Evolutionary conservation across 2,329 filamentous ascomycete species (phyloP).

Genomic region (Phaeophleospora eucalypticola): DNA sequence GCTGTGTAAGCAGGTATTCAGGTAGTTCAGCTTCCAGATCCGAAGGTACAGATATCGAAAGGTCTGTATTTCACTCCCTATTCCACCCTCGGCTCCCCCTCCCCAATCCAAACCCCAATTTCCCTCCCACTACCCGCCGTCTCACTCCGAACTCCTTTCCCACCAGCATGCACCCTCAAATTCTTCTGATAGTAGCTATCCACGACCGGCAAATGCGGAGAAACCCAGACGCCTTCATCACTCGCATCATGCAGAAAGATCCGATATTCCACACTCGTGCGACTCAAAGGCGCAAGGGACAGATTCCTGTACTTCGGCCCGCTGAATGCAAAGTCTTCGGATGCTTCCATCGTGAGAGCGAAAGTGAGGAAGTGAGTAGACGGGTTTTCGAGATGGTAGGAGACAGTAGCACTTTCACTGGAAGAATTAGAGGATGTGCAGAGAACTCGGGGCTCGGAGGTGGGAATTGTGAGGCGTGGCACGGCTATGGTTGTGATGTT

Average conservation of each 20-base stretch:
- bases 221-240: conserved; percentile 59
- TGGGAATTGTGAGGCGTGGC: conserved; percentile 74
- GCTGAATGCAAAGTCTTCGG: conserved; percentile 87
- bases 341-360: conserved; percentile 85
- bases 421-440: conserved; percentile 37
- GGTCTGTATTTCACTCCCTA: too few species aligned
- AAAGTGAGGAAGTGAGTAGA: conserved; percentile 94
- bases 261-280: conserved; percentile 68
- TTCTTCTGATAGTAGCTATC: conserved; percentile 94
- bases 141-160: conserved; percentile 60
- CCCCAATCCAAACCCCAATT: conserved; percentile 6
- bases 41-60: too few species aligned
- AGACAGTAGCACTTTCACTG: conserved; percentile 38
- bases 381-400: conserved; percentile 83
- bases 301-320: conserved; percentile 77
- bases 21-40: too few species aligned
- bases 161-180: conserved; percentile 73
- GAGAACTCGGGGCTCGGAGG: conserved; percentile 81
- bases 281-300: conserved; percentile 76
- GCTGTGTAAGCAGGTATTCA: too few species aligned
- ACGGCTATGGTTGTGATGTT: conserved; percentile 65
- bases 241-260: conserved; percentile 59
- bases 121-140: conserved; percentile 2
- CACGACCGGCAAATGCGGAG: conserved; percentile 69
- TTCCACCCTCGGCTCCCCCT: conserved; percentile 2